Evolutionary conservation across 805 yeast genomes (phyloP), one percentile per base, ranked within the genome.

Genomic region (Suhomyces tanzawaensis): DNA sequence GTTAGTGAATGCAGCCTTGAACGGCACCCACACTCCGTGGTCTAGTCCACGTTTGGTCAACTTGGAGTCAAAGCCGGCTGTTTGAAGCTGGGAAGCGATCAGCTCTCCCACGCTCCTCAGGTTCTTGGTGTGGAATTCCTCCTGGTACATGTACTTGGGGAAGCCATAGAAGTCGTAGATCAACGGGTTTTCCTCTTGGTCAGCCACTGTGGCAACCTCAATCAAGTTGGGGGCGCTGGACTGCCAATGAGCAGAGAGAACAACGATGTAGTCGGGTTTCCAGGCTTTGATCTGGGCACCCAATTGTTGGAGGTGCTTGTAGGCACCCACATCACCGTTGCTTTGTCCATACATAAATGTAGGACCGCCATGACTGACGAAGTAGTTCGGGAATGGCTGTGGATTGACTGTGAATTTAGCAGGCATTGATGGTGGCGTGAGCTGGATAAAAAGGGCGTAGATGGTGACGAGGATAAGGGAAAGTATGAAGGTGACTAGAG

Each of bases 331-430:
- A 34, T 65, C 72, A 3, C 26, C 19, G 14, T 11, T 12, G 15
- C 14, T 28, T n/a, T 68, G 60, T 24, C 50, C 49, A 49, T 82
- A 81, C 69, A 84, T 76, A 56, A 85, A 83, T 1, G 85, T 79
- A 6, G 95, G 95, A 0, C 90, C 93, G 6, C 95, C 95, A 60
- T 85, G 95, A n/a, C 87, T 79, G 29, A 84, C 54, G 57, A 85
- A 86, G 54, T 63, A 82, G 1, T 79, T 74, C 5, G 93, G 91
- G 14, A 58, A 59, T 12, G 71, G 71, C 7, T 41, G 37, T 1
- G 54, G 37, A 37, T 54, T 56, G 6, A 41, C 37, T 29, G 34
- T 29, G 29, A 17, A 36, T 22, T 36, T 30, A 31, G 40, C 41
- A 7, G 23, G 8, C 23, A 21, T 21, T n/a, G 23, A 21, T 21